Evolutionary conservation across 106 monocot species (phyloP).

Genomic region (Dendrobium catenatum): DNA sequence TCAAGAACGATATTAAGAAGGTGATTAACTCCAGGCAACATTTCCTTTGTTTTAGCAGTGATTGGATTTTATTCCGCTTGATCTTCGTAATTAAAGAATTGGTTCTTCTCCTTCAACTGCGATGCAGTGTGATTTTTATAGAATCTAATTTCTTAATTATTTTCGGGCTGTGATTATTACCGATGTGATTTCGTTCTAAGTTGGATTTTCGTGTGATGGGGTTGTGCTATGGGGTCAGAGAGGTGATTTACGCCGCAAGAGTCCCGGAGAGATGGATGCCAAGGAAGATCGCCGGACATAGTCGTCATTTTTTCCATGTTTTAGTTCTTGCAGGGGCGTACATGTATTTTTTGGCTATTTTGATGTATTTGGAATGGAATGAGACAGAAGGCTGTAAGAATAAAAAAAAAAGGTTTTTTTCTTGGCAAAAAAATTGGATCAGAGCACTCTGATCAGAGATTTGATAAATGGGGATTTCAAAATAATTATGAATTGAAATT

Average conservation of each 20-base stretch:
- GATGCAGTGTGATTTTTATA: no score
- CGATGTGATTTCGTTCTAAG: no score
- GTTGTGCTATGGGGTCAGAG: slow-evolving; percentile 44
- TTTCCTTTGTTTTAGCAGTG: no score
- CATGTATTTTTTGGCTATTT: slow-evolving; percentile 50
- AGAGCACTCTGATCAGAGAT: no score
- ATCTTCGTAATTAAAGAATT: no score
- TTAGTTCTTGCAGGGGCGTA: slow-evolving; percentile 74
- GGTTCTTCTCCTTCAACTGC: no score
- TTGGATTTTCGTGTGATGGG: slow-evolving; percentile 17
- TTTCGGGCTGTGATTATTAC: no score
- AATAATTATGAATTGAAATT: not conserved
- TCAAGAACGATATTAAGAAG: not conserved
- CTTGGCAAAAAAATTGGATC: not conserved
- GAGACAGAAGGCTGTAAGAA: slow-evolving; percentile 36
- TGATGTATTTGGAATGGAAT: slow-evolving; percentile 64
- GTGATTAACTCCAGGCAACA: not conserved
- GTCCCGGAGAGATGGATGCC: slow-evolving; percentile 80
- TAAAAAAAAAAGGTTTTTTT: not conserved
- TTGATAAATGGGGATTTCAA: not conserved
- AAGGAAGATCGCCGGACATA: slow-evolving; percentile 53
- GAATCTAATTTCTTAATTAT: no score
- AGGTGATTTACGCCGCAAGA: slow-evolving; percentile 42
- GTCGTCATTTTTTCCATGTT: slow-evolving; percentile 71
- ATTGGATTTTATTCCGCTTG: no score